Percentiles rank a stretch among this genome's conserved stretches.
Conservation (phyloP, 495 filamentous ascomycete genomes). For the Articulospora tetracladia region DNA sequence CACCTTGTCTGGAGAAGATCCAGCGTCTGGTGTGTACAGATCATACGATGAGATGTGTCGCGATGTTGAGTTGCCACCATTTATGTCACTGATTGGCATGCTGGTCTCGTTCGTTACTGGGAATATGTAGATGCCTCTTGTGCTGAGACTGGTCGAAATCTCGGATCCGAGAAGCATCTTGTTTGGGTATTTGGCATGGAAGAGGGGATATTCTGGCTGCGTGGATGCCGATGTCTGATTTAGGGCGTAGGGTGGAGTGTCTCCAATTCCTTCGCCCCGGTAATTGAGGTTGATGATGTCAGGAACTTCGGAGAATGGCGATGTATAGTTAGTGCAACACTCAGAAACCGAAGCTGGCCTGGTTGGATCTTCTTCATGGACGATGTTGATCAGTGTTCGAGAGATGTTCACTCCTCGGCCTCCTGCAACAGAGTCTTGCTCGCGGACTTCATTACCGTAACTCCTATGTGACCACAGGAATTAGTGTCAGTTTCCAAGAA, state of each 20-base stretch:
- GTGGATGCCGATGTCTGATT: constrained; percentile 18
- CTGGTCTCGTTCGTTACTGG: constrained; percentile 36
- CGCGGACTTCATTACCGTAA: constrained; percentile 43
- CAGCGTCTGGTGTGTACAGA: constrained; percentile 37
- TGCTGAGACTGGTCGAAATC: constrained; percentile 36
- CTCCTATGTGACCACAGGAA: constrained; percentile 18
- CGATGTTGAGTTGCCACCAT: constrained; percentile 25
- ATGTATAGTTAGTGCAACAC: constrained; percentile 32
- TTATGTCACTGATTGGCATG: constrained; percentile 20
- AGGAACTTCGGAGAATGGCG: constrained; percentile 29
- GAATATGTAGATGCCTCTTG: constrained; percentile 46
- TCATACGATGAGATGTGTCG: constrained; percentile 44
- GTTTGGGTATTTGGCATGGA: constrained; percentile 35
- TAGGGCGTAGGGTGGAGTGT: constrained; percentile 1
- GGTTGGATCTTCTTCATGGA: constrained; percentile 37
- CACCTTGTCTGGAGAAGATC: constrained; percentile 43
- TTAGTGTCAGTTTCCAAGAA: too few species aligned
- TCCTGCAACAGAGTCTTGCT: constrained; percentile 31
- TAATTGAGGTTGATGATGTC: constrained; percentile 47
- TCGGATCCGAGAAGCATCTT: constrained; percentile 44
- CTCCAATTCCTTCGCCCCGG: constrained; percentile 42
- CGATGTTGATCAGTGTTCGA: constrained; percentile 30
- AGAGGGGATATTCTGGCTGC: constrained; percentile 25
- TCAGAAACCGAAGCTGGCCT: constrained; percentile 35
- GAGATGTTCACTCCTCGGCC: constrained; percentile 21